Evolutionary conservation across 257 asterid species (phyloP).

Genomic region (Nicotiana attenuata): DNA sequence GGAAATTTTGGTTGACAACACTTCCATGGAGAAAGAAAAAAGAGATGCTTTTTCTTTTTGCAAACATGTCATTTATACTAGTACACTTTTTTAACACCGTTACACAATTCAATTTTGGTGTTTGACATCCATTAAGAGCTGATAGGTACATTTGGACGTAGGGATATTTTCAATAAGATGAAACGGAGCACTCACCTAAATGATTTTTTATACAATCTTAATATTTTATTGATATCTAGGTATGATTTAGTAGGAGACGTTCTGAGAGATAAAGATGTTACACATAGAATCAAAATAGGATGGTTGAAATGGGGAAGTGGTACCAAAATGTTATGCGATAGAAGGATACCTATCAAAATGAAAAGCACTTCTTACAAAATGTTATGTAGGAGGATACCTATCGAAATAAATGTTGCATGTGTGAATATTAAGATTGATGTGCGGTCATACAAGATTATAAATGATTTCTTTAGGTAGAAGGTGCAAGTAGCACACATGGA

Average conservation of each 20-base stretch:
- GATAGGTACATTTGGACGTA: neutral
- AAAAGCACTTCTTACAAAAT: neutral
- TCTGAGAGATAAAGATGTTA: neutral
- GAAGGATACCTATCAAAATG: neutral
- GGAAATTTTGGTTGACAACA: neutral
- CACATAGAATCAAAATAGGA: neutral
- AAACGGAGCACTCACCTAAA: neutral
- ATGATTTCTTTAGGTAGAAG: neutral
- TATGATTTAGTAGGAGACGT: neutral
- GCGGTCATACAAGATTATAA: neutral
- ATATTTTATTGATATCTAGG: neutral
- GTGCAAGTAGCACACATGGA: neutral
- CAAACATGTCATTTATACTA: neutral
- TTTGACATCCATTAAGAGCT: neutral
- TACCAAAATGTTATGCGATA: neutral
- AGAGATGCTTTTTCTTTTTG: neutral
- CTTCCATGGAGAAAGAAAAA: neutral
- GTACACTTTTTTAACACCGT: neutral
- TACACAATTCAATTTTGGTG: neutral
- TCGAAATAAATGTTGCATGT: neutral
- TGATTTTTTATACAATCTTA: neutral
- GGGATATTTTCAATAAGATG: constrained; percentile 3
- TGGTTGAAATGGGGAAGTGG: neutral
- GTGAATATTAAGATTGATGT: neutral
- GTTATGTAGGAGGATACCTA: neutral